Conservation (phyloP, 805 yeast species). For the Spathaspora hagerdaliae region DNA sequence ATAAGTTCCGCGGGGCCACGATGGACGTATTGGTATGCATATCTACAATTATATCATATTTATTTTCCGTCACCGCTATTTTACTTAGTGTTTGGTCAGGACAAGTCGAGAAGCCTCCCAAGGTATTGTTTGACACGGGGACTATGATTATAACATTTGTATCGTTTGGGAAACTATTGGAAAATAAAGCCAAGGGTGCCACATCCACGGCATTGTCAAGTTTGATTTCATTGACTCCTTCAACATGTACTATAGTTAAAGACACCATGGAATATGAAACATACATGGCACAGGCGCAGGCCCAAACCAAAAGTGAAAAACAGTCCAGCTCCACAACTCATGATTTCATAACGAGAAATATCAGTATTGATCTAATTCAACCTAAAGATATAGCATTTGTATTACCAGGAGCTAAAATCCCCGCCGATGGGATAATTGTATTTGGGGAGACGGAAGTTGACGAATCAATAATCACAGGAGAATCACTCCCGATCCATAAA, state of each 20-base stretch:
- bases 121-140: slow-evolving; percentile 78
- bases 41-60: slow-evolving; percentile 75
- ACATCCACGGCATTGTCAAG: slow-evolving; percentile 86
- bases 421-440: slow-evolving; percentile 84
- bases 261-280: slow-evolving; percentile 26
- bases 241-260: slow-evolving; percentile 62
- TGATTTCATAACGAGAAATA: slow-evolving; percentile 38
- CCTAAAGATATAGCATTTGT: slow-evolving; percentile 71
- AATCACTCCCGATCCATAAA: slow-evolving; percentile 73
- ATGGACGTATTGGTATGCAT: slow-evolving; percentile 90
- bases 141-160: slow-evolving; percentile 83
- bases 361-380: slow-evolving; percentile 78
- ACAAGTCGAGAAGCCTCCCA: slow-evolving; percentile 49
- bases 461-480: slow-evolving; percentile 92
- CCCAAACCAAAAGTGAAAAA: slow-evolving; percentile 6
- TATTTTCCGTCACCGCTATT: slow-evolving; percentile 68
- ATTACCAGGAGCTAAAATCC: slow-evolving; percentile 82
- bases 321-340: slow-evolving; percentile 8
- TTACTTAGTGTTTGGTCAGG: slow-evolving; percentile 42
- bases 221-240: slow-evolving; percentile 76
- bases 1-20: slow-evolving; percentile 57
- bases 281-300: slow-evolving; percentile 6
- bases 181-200: slow-evolving; percentile 88
- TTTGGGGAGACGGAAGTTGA: slow-evolving; percentile 80
- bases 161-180: slow-evolving; percentile 86